Percentiles rank a stretch among this genome's conserved stretches.
Conservation (phyloP, 2,329 filamentous ascomycete genomes). For the Colletotrichum shisoi region DNA sequence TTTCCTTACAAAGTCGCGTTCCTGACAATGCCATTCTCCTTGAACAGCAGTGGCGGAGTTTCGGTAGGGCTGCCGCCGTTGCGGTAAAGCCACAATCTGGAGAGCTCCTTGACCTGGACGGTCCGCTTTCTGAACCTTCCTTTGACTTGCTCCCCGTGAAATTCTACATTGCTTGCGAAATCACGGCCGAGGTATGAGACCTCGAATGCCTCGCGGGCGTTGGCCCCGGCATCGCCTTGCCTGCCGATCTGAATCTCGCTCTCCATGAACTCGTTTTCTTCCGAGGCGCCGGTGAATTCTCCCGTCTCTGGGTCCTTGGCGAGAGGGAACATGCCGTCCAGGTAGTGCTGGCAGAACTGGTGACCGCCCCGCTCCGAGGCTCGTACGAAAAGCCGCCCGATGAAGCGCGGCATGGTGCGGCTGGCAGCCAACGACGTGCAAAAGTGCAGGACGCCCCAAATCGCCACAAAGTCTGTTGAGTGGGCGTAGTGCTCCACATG, state of each 20-base stretch:
- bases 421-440: slow-evolving; percentile 42
- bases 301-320: slow-evolving; percentile 53
- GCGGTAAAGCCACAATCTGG: slow-evolving; percentile 68
- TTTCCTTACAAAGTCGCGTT: slow-evolving; percentile 49
- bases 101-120: slow-evolving; percentile 67
- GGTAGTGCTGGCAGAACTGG: slow-evolving; percentile 68
- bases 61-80: slow-evolving; percentile 65
- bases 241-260: slow-evolving; percentile 59
- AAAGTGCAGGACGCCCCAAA: slow-evolving; percentile 78
- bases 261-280: slow-evolving; percentile 68
- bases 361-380: slow-evolving; percentile 57
- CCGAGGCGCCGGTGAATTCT: slow-evolving; percentile 53
- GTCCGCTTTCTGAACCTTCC: slow-evolving; percentile 42
- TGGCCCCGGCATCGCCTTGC: slow-evolving; percentile 54
- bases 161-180: slow-evolving; percentile 52
- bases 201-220: slow-evolving; percentile 58
- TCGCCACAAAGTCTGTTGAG: slow-evolving; percentile 74
- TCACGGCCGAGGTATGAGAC: slow-evolving; percentile 56
- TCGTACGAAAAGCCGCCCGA: slow-evolving; percentile 64
- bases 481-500: slow-evolving; percentile 86
- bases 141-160: slow-evolving; percentile 48
- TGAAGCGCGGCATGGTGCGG: slow-evolving; percentile 65
- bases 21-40: slow-evolving; percentile 51
- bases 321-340: slow-evolving; percentile 69
- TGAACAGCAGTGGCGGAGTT: slow-evolving; percentile 48